A percentile compares a stretch with the other conserved stretches of the same genome.
Evolutionary conservation across 1,284 basidiomycete genomes (phyloP).

Genomic region (Schizopora paradoxa): DNA sequence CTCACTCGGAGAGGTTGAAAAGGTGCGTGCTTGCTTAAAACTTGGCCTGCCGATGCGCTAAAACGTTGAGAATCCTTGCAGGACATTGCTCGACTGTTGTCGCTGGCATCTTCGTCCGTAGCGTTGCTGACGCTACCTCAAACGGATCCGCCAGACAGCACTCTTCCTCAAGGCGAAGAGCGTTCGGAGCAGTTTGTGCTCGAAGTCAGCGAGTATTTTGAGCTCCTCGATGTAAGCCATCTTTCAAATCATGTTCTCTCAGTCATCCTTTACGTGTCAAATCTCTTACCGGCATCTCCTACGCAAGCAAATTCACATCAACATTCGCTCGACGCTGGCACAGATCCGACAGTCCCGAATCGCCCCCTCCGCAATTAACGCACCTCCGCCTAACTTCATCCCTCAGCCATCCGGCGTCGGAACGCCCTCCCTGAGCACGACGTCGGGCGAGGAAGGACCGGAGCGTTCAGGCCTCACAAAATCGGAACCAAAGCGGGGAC

Average conservation of each 20-base stretch:
- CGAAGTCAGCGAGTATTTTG: constrained; percentile 79
- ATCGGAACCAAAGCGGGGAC: constrained; percentile 42
- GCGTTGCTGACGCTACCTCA: constrained; percentile 73
- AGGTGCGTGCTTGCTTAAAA: constrained; percentile 38
- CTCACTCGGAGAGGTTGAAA: constrained; percentile 75
- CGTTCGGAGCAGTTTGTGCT: constrained; percentile 77
- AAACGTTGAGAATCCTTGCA: constrained; percentile 27
- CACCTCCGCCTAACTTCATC: constrained; percentile 63
- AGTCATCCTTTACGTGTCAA: constrained; percentile 8
- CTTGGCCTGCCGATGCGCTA: constrained; percentile 6
- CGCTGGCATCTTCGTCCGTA: constrained; percentile 69
- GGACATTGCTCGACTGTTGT: constrained; percentile 71
- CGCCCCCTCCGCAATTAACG: constrained; percentile 74
- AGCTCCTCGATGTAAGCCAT: constrained; percentile 59
- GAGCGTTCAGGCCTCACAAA: constrained; percentile 18
- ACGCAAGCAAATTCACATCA: constrained; percentile 62
- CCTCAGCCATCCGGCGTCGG: constrained; percentile 75
- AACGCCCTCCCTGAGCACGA: constrained; percentile 37
- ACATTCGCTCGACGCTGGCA: constrained; percentile 70
- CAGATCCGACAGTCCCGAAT: constrained; percentile 78
- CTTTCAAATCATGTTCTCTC: neutral
- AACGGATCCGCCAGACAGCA: constrained; percentile 59
- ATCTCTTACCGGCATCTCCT: constrained; percentile 2
- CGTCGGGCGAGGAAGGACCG: constrained; percentile 20
- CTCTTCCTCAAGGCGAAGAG: constrained; percentile 71